These are phyloP conservation scores for Aristolochia contorta DNA, from an alignment of 164 flowering plant genomes.

Conservation along the genomic window DNA sequence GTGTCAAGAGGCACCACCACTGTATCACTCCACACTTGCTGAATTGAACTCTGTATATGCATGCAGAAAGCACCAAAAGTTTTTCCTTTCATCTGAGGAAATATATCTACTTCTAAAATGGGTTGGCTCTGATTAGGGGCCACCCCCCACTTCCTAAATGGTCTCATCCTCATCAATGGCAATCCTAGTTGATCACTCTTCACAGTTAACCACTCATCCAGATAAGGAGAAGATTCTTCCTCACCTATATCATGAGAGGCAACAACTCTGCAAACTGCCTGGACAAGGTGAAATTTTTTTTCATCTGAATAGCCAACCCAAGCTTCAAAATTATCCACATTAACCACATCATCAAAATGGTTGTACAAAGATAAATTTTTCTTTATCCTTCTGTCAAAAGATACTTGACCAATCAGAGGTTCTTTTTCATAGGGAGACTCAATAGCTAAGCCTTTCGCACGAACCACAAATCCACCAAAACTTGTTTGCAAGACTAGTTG, in stretches of 20 bases:
- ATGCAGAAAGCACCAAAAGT: conserved; percentile 46
- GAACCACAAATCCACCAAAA: conserved; percentile 64
- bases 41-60: conserved; percentile 35
- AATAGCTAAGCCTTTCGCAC: conserved; percentile 51
- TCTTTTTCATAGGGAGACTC: conserved; percentile 51
- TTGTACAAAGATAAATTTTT: conserved; percentile 56
- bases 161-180: conserved; percentile 43
- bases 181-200: conserved; percentile 25
- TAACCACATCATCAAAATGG: conserved; percentile 47
- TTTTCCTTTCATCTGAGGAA: conserved; percentile 28
- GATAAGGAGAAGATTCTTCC: conserved; percentile 9
- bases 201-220: conserved; percentile 34
- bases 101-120: conserved; percentile 43
- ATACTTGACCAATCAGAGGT: conserved; percentile 27
- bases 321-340: conserved; percentile 46
- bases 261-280: conserved; percentile 37
- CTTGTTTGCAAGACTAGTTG: conserved; percentile 69
- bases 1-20: conserved; percentile 66
- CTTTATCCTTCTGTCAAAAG: conserved; percentile 34
- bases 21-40: conserved; percentile 30
- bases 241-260: conserved; percentile 11
- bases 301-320: conserved; percentile 47
- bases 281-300: conserved; percentile 28
- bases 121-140: conserved; percentile 38
- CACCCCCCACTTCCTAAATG: conserved; percentile 51